Percentiles rank a stretch among this genome's conserved stretches.
Evolutionary conservation across 495 filamentous ascomycete genomes (phyloP).

Genomic region (Neurospora sp.): DNA sequence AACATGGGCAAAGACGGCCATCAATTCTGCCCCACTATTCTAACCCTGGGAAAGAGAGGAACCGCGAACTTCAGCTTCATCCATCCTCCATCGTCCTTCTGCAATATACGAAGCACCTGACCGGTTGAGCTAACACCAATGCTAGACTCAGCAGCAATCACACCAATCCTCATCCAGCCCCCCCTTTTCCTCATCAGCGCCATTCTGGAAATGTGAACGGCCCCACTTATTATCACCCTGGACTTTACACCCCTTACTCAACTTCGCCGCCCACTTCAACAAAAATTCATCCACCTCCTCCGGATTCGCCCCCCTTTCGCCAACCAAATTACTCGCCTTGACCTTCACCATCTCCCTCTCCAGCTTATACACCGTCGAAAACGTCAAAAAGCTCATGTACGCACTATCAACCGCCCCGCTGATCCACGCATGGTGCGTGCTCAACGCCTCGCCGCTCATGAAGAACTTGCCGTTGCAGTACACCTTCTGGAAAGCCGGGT

Average conservation of each 20-base stretch:
- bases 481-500: conserved; percentile 17
- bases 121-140: not conserved
- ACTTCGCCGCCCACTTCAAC: not conserved
- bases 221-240: not conserved
- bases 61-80: not conserved
- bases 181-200: not conserved
- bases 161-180: not conserved
- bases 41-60: no score
- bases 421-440: conserved; percentile 36
- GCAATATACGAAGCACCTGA: not conserved
- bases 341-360: not conserved
- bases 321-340: not conserved
- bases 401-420: conserved; percentile 25
- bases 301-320: not conserved
- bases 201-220: not conserved
- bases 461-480: conserved; percentile 19
- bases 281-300: conserved; percentile 1
- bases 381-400: not conserved
- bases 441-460: conserved; percentile 30
- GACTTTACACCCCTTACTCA: not conserved
- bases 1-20: no score
- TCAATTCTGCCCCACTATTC: no score
- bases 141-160: not conserved
- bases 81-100: not conserved
- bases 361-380: not conserved